A percentile compares a stretch with the other conserved stretches of the same genome.
These are phyloP conservation scores for Pseudocercospora fuligena DNA, from an alignment of 2,329 filamentous ascomycete genomes.

Conservation along the genomic window DNA sequence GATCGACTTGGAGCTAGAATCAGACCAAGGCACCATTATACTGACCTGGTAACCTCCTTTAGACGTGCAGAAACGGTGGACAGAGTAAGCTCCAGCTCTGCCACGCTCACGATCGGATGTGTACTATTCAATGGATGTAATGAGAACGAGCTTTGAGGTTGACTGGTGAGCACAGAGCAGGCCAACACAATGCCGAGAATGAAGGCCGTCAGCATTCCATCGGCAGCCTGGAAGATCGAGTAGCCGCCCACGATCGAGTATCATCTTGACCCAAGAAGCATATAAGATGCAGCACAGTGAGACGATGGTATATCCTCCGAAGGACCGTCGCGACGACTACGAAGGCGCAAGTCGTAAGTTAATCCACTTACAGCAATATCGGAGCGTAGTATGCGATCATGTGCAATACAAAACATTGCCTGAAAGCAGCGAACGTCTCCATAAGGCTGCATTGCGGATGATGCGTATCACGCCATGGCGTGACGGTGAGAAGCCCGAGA, in stretches of 20 bases:
- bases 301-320: background rate
- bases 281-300: background rate
- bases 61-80: no score
- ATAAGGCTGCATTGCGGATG: conserved; percentile 7
- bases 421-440: background rate
- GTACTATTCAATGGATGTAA: no score
- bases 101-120: no score
- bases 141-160: background rate
- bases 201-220: background rate
- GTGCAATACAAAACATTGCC: background rate
- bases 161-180: background rate
- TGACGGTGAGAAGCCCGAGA: conserved; percentile 8
- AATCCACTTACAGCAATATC: background rate
- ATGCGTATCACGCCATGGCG: conserved; percentile 1
- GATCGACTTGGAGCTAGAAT: no score
- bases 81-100: no score
- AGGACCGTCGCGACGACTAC: background rate
- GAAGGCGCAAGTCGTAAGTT: background rate
- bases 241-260: background rate
- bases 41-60: no score
- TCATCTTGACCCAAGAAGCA: no score
- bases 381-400: background rate
- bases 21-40: no score
- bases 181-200: background rate
- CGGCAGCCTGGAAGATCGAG: background rate